A percentile compares a stretch with the other conserved stretches of the same genome.
Evolutionary conservation across 2,329 filamentous ascomycete species (phyloP).

Genomic region (Colletotrichum eleusines): DNA sequence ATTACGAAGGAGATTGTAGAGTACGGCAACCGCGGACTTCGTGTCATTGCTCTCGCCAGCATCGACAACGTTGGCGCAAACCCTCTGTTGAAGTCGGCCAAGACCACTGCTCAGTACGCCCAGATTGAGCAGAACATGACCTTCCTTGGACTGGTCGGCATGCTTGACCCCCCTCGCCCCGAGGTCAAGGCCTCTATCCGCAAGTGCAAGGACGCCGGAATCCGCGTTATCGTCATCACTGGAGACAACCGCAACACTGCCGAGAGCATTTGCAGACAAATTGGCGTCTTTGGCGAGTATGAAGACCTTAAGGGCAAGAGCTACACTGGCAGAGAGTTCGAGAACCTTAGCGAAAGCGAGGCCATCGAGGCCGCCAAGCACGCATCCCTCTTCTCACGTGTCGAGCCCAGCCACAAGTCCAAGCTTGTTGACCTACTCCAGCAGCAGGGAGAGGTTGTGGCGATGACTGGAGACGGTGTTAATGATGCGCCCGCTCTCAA

Average conservation of each 20-base stretch:
- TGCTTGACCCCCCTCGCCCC: constrained; percentile 95
- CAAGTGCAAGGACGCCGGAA: constrained; percentile 92
- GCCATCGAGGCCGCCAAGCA: constrained; percentile 86
- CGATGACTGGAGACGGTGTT: constrained; percentile 99
- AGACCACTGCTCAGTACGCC: constrained; percentile 85
- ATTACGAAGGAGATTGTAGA: constrained; percentile 85
- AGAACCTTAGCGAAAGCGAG: constrained; percentile 81
- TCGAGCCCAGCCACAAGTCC: constrained; percentile 97
- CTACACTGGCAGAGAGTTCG: constrained; percentile 95
- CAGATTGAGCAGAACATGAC: constrained; percentile 95
- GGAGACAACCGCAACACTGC: constrained; percentile 98
- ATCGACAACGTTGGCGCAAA: constrained; percentile 80
- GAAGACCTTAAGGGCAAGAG: constrained; percentile 93
- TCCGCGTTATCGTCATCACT: constrained; percentile 97
- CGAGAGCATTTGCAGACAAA: constrained; percentile 96
- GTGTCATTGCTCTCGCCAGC: constrained; percentile 92
- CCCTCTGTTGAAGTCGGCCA: constrained; percentile 78
- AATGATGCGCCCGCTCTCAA: constrained; percentile 98
- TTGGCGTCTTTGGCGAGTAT: constrained; percentile 86
- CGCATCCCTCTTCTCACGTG: constrained; percentile 94
- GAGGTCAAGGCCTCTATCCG: constrained; percentile 89
- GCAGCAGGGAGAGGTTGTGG: constrained; percentile 91
- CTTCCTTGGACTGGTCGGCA: constrained; percentile 90
- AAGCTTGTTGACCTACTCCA: constrained; percentile 97
- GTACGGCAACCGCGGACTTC: constrained; percentile 92